Percentiles rank a stretch among this genome's conserved stretches.
Conservation (phyloP, 768 basidiomycete species). For the Leucosporidium creatinivorum region DNA sequence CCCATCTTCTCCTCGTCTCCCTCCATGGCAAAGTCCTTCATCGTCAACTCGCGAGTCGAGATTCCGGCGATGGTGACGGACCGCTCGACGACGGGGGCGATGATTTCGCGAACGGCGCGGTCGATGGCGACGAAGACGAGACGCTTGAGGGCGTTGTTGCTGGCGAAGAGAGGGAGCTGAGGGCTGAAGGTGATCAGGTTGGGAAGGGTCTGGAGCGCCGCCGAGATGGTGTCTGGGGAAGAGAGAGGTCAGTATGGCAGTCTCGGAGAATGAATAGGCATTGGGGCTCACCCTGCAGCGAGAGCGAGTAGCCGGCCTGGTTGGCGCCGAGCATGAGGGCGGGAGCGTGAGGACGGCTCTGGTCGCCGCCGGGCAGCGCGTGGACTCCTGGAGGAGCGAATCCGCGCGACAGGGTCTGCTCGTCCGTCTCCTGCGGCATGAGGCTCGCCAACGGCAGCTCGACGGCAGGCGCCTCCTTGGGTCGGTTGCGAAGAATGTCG, state of each 20-base stretch:
- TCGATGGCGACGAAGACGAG: conserved; percentile 86
- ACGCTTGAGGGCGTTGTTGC: conserved; percentile 77
- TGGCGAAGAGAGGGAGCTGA: conserved; percentile 59
- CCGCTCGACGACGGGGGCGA: conserved; percentile 92
- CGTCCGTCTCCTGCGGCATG: background rate
- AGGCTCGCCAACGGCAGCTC: conserved; percentile 22
- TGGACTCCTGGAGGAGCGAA: conserved; percentile 10
- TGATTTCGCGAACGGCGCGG: conserved; percentile 93
- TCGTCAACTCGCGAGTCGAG: conserved; percentile 87
- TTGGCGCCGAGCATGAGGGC: conserved; percentile 29
- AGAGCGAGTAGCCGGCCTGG: conserved; percentile 39
- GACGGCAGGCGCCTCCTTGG: conserved; percentile 37
- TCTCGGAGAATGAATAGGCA: background rate
- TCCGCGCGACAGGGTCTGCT: background rate
- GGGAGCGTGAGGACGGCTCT: conserved; percentile 4
- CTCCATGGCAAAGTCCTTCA: conserved; percentile 93
- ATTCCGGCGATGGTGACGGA: conserved; percentile 98
- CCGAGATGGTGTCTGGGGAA: conserved; percentile 38
- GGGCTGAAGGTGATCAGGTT: conserved; percentile 68
- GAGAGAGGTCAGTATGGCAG: background rate
- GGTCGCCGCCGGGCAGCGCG: conserved; percentile 13
- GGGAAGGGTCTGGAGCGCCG: conserved; percentile 63
- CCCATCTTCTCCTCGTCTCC: conserved; percentile 81
- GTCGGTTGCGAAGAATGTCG: conserved; percentile 69
- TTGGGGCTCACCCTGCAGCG: conserved; percentile 19